Evolutionary conservation across 768 basidiomycete genomes (phyloP), one percentile per base, ranked within the genome.

Genomic region (Trichaptum fuscoviolaceum): DNA sequence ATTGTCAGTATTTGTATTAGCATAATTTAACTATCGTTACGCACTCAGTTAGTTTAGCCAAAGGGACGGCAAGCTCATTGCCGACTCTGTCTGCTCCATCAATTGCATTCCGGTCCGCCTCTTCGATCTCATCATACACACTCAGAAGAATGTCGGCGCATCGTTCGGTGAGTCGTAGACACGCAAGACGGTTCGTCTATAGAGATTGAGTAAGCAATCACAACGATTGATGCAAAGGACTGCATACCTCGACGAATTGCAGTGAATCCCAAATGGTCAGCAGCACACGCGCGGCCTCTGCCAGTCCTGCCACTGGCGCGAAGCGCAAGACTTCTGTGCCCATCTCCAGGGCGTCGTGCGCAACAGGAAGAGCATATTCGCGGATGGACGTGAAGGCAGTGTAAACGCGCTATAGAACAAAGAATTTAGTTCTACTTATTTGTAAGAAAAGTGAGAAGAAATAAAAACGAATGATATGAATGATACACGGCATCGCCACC

Each of bases 151-250:
- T 82, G 17, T 84, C 84, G 0, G 91, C 91, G 68, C 90, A 91
- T 27, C 89, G 85, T 69, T 90, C 86, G 0, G 89, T 89, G 8
- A 93, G 80, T 10, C 89, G 86, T 30, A 92, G 79, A 70, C 88
- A 90, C 1, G 84, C 83, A 15, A 88, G 76, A 20, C 88, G 81
- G 68, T 92, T 91, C 69, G 84, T 85, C 91, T 92, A 69, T 34
- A 57, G 3, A 65, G 42, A 35, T 6, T 17, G 30, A 30, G 8
- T 58, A 8, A 27, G 27, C 20, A 5, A 63, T 23, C 23, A 12
- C 5, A n/a, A 17, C 18, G 27, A 20, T 27, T 1, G 52, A 35
- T 36, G 26, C 63, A 36, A 63, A 23, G 15, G 36, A 63, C 57
- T 0, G 77, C 87, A 71, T 68, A 91, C 89, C 63, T 89, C 87